phyloP scores from a whole-genome alignment of 176 grass and related monocot species.

The Neostapfia colusana region DNA sequence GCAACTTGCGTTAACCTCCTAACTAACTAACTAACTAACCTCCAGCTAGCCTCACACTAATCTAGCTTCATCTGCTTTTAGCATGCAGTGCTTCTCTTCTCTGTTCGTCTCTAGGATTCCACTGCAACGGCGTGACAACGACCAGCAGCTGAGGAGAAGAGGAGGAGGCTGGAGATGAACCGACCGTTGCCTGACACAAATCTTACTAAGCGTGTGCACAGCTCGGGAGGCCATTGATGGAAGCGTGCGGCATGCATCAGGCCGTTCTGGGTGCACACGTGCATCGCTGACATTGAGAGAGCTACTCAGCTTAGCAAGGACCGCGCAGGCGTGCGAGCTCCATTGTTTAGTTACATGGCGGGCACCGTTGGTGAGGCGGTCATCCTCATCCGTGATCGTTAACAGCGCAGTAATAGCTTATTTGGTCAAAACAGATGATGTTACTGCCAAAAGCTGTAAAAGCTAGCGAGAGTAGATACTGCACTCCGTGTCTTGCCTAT shows the following conservation, averaged over 20 bases:
- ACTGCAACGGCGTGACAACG: background rate
- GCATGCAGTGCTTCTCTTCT: background rate
- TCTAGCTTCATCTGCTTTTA: no score
- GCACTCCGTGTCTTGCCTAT: background rate
- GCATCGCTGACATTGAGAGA: conserved; percentile 19
- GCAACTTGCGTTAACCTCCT: conserved; percentile 1
- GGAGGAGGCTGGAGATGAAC: background rate
- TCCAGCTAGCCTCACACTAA: background rate
- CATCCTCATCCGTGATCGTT: background rate
- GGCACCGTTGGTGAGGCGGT: background rate
- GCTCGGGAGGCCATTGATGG: background rate
- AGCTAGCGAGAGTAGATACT: background rate
- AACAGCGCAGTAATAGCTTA: background rate
- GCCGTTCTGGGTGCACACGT: background rate
- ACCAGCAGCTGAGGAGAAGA: background rate
- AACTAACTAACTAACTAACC: background rate
- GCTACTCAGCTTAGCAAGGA: background rate
- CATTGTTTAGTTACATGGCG: background rate
- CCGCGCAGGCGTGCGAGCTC: background rate
- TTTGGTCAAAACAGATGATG: background rate
- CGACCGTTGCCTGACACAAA: conserved; percentile 24
- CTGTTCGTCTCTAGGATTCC: conserved; percentile 31
- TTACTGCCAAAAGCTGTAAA: background rate
- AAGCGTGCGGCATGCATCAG: conserved; percentile 21
- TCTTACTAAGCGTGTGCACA: background rate